Evolutionary conservation across 2,329 filamentous ascomycete genomes (phyloP), one percentile per base, ranked within the genome.

Genomic region (Leptographium radiaticola): DNA sequence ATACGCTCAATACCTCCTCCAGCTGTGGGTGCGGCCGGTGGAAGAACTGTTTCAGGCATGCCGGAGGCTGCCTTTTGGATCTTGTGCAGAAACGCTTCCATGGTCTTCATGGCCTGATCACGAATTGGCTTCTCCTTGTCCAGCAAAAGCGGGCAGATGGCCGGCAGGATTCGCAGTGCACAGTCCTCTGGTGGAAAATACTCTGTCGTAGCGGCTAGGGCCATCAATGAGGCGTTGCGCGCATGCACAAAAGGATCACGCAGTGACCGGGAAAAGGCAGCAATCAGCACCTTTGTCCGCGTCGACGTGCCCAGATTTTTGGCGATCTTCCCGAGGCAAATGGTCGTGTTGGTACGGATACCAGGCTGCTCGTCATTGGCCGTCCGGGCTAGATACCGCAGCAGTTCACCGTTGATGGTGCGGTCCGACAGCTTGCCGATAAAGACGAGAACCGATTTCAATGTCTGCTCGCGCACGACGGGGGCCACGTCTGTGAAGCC

Each of bases 301-400:
- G 87, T 88, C 59, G 87, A 75, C 2, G 79, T 74, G 2, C 89
- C 88, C 1, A 98, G 74, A 62, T 95, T 86, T 62, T 89, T 90
- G 15, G 93, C 90, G 61, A 98, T 96, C 64, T 96, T 97, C 25
- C 93, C 93, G 0, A 98, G 71, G 65, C 91, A 97, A 54, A 98
- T 98, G 1, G 93, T 98, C 0, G 93, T 98, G 66, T 98, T 98
- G 10, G 93, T 98, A 57, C 93, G 81, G 59, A 98, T 98, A 0
- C 93, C 93, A 1, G 93, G 89, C 64, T 98, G 91, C 62, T 97
- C 93, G 58, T 98, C 93, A 62, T 97, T 98, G 47, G 93, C 89
- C 1, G 91, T 96, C 67, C 95, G 96, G 45, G 93, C 93, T 33
- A 98, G 76, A 64, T 95, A 86, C 62, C 86, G 87, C 25, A 98